Base-by-base conservation (phyloP, 2,329 filamentous ascomycete genomes). In the Cytospora mali region DNA sequence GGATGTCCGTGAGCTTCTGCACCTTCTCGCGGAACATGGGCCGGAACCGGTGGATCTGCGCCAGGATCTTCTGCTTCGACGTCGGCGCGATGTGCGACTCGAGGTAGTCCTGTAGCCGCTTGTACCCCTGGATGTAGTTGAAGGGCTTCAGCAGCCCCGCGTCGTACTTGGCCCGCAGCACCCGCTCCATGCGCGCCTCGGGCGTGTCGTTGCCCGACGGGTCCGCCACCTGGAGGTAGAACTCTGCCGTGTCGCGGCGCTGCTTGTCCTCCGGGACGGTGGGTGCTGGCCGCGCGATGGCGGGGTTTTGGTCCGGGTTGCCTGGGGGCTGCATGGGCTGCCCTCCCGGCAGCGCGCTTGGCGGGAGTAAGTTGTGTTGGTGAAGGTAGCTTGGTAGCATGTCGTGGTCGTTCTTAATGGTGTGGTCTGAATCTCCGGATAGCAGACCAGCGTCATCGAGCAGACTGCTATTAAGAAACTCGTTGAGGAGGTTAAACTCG, bases 101-200 rank as follows among this genome's bases (percentile, higher is more conserved):
- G 82, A 99, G 93, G 75, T 97, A 99, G 66, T 89, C 88, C 66
- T 93, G 92, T 54, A 99, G 80, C 33, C 93, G 86, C 13, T 92
- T 90, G 75, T 99, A 99, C 14, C 95, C 95, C 72, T 96, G 96
- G 69, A 98, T 92, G 75, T 99, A 99, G 78, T 98, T 98, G 83
- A 99, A 99, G 1, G 95, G 95, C 72, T 93, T 95, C 63, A 99
- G 81, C 71, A 99, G 83, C 1, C 95, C 95, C 0, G 95, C 95
- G 69, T 98, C 93, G 76, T 97, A 96, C 76, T 99, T 99, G 66
- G 95, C 95, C 74, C 90, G 91, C 62, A 99, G 85, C 7, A 99
- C 86, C 69, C 95, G 92, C 71, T 94, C 90, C 91, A 99, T 97
- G 64, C 95, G 90, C 75, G 97, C 92, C 75, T 97, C 93, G 14